Percentiles rank a stretch among this genome's conserved stretches.
Conservation (phyloP, 163 green algal species). For the Chlamydomonas reinhardtii region DNA sequence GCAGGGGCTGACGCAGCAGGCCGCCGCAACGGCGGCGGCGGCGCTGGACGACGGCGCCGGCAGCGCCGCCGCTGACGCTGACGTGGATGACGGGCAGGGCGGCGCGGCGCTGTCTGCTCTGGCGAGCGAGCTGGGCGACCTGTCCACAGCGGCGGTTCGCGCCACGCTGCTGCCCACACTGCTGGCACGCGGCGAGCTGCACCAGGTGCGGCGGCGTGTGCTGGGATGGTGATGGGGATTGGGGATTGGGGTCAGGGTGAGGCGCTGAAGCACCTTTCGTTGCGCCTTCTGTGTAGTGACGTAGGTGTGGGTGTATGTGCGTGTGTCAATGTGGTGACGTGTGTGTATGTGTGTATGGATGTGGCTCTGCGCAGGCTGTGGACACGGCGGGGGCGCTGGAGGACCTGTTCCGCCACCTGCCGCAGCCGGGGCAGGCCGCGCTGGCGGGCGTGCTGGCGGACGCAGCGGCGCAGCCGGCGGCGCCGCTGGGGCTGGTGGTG, state of each 20-base stretch:
- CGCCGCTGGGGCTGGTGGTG: conserved; percentile 36
- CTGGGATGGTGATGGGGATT: too few relatives aligned
- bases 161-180: conserved; percentile 33
- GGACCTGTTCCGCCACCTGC: conserved; percentile 34
- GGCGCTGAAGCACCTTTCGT: too few relatives aligned
- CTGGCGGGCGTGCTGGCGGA: conserved; percentile 37
- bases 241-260: too few relatives aligned
- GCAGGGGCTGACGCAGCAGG: conserved; percentile 15
- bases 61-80: not conserved
- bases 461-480: conserved; percentile 30
- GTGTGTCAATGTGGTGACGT: too few relatives aligned
- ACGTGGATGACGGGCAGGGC: not conserved
- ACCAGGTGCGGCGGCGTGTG: not conserved
- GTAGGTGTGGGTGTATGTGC: too few relatives aligned
- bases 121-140: conserved; percentile 7
- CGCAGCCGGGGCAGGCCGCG: conserved; percentile 9
- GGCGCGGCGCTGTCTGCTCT: not conserved
- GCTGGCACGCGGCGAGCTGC: conserved; percentile 17
- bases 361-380: not conserved
- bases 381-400: conserved; percentile 40
- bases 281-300: too few relatives aligned
- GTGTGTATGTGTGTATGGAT: too few relatives aligned
- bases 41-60: not conserved
- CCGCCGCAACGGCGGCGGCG: not conserved
- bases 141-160: conserved; percentile 4